Evolutionary conservation across 257 asterid genomes (phyloP), one percentile per base, ranked within the genome.

Genomic region (Thymus quinquecostatus): DNA sequence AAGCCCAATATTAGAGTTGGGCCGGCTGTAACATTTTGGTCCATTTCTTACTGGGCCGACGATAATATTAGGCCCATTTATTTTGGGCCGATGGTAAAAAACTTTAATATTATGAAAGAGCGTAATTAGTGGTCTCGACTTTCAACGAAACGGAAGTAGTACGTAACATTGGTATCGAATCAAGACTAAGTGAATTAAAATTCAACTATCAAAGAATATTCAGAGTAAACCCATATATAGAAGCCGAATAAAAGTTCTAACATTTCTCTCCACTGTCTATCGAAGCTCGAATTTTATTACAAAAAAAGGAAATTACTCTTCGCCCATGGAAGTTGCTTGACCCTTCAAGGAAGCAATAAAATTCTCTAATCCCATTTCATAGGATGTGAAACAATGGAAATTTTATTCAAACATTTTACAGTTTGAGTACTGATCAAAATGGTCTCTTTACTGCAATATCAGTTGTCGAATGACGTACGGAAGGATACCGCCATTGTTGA

Each of bases 401-500:
- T 72, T 75, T 83, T 82, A 80, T 85, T 86, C 21, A 56, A 51
- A 76, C 57, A 54, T 78, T 72, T 64, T 74, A 66, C 64, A 60
- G 36, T 60, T 59, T 66, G 58, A 54, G 58, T 21, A 21, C 62
- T 57, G 44, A 67, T 72, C 71, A n/a, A 47, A 64, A 54, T 50
- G 47, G 34, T 43, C 58, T 49, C 73, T 85, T 38, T 71, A 92
- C 81, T 80, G 90, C 78, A 77, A 77, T 7, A 78, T 71, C 81
- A 92, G 86, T 71, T 92, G 96, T 41, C 95, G 91, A 69, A 87
- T 86, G 6, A 92, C 97, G 30, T 88, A 90, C 3, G 95, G 97
- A 62, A 90, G 95, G 4, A 92, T 92, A 55, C 97, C 97, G 7
- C 97, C 98, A 61, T 92, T 89, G 87, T 88, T 75, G 95, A 86